Evolutionary conservation across 495 filamentous ascomycete genomes (phyloP).

Genomic region (Aspergillus steynii): DNA sequence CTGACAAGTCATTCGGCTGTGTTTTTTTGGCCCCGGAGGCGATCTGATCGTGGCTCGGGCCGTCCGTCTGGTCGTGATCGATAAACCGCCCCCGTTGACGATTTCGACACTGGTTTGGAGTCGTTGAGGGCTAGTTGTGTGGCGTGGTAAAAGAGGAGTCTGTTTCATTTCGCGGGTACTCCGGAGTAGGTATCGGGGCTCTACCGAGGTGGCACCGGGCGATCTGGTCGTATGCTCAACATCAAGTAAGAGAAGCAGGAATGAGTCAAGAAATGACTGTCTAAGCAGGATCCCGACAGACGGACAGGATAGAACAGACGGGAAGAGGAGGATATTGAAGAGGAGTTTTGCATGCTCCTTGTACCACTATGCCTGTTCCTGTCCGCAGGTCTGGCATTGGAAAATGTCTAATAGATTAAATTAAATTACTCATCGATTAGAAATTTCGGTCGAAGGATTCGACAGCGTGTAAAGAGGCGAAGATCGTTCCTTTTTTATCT

Average conservation of each 20-base stretch:
- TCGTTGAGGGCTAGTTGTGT: too few species aligned
- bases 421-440: neutral
- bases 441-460: neutral
- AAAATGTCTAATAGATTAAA: neutral
- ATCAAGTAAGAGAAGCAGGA: neutral
- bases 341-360: neutral
- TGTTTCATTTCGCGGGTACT: too few species aligned
- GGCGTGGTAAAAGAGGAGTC: too few species aligned
- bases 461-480: neutral
- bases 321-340: too few species aligned
- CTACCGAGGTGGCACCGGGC: too few species aligned
- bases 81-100: neutral
- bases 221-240: too few species aligned
- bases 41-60: neutral
- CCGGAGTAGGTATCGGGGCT: too few species aligned
- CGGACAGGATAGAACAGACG: too few species aligned
- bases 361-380: neutral
- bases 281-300: too few species aligned
- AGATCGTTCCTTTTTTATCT: too few species aligned
- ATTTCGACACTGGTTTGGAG: too few species aligned
- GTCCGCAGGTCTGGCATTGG: neutral
- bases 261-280: neutral
- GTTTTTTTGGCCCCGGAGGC: neutral
- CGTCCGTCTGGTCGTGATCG: neutral
- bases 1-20: neutral